These are phyloP conservation scores for Thalassiosira oceanica DNA, from an alignment of 352 stramenopile genomes.

Conservation along the genomic window DNA sequence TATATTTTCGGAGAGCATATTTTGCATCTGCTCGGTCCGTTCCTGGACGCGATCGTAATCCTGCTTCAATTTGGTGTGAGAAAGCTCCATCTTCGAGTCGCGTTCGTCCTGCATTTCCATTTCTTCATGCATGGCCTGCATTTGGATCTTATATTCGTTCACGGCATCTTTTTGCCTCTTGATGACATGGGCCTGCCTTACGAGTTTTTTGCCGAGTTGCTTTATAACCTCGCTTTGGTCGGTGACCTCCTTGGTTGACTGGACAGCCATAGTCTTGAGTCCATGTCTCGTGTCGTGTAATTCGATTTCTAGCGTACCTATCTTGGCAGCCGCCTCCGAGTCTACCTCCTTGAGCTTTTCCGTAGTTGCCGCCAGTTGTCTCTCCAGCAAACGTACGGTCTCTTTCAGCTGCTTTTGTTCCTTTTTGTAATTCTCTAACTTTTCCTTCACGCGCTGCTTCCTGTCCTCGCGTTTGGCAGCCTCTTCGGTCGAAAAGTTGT, in stretches of 20 bases:
- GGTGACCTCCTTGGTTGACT: slow-evolving; percentile 10
- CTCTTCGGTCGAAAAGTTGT: neutral
- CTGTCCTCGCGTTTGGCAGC: slow-evolving; percentile 6
- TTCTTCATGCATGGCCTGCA: slow-evolving; percentile 36
- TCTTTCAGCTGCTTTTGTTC: slow-evolving; percentile 14
- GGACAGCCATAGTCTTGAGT: slow-evolving; percentile 6
- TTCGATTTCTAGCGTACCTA: slow-evolving; percentile 29
- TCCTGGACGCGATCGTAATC: slow-evolving; percentile 22
- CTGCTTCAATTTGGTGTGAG: slow-evolving; percentile 13
- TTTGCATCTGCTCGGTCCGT: slow-evolving; percentile 26
- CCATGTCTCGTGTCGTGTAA: slow-evolving; percentile 8
- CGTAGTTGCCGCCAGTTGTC: slow-evolving; percentile 22
- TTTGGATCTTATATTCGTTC: slow-evolving; percentile 33
- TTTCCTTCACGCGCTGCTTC: slow-evolving; percentile 28
- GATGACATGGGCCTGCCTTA: slow-evolving; percentile 45
- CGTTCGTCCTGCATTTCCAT: slow-evolving; percentile 56
- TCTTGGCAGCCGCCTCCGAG: slow-evolving; percentile 20
- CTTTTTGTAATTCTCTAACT: slow-evolving; percentile 31
- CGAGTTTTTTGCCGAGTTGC: slow-evolving; percentile 39
- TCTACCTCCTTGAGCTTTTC: slow-evolving; percentile 40
- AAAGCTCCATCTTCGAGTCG: slow-evolving; percentile 24
- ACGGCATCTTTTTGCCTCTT: slow-evolving; percentile 26
- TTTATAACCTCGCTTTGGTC: slow-evolving; percentile 35
- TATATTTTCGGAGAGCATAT: slow-evolving; percentile 30
- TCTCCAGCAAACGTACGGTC: slow-evolving; percentile 12